phyloP scores from a whole-genome alignment of 306 rosid genomes.

The Fragaria ananassa region DNA sequence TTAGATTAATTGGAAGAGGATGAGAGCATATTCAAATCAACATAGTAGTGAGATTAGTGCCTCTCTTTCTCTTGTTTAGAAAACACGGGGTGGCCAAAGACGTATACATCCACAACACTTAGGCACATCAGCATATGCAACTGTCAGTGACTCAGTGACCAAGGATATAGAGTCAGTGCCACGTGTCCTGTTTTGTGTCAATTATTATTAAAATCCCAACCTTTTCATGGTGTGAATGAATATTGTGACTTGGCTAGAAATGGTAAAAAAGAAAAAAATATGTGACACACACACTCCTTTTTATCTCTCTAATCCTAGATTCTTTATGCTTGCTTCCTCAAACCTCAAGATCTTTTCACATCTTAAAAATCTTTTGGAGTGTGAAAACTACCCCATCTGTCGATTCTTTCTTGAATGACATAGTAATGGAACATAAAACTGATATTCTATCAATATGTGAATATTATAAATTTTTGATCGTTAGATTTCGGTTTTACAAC shows the following conservation, averaged over 20 bases:
- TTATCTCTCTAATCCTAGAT: background rate
- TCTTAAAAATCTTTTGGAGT: background rate
- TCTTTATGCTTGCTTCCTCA: constrained; percentile 24
- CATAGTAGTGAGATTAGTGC: background rate
- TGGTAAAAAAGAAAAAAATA: background rate
- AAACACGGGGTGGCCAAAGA: constrained; percentile 13
- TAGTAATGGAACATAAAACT: rapidly evolving
- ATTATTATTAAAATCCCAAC: constrained; percentile 8
- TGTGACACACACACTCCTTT: background rate
- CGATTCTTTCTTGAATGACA: background rate
- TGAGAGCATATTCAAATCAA: constrained; percentile 30
- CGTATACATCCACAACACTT: constrained; percentile 2
- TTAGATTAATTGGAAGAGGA: constrained; percentile 35
- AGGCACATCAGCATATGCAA: constrained; percentile 17
- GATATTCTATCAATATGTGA: rapidly evolving
- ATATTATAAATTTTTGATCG: background rate
- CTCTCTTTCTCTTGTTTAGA: background rate
- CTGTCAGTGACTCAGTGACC: constrained; percentile 18
- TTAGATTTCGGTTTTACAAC: rapidly evolving
- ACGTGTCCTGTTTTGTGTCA: constrained; percentile 7
- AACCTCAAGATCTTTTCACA: constrained; percentile 18
- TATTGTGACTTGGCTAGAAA: constrained; percentile 13
- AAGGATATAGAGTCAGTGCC: constrained; percentile 17
- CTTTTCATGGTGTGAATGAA: constrained; percentile 46
- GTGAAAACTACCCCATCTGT: background rate